Evolutionary conservation across 768 basidiomycete species (phyloP), one percentile per base, ranked within the genome.

Genomic region (Mycena chlorophos): DNA sequence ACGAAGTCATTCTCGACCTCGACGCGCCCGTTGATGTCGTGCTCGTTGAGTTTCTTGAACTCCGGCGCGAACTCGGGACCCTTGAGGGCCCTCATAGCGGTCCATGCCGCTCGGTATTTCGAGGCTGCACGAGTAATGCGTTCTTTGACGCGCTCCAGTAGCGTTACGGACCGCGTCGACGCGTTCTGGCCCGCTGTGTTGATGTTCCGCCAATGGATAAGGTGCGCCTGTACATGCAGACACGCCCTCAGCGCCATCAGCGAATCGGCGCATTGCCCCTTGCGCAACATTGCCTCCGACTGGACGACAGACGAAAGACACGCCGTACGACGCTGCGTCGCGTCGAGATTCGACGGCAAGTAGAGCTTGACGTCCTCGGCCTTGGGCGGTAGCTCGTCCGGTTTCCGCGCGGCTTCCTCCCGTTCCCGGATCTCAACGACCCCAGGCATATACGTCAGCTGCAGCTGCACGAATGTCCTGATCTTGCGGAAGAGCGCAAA

Each of bases 391-490:
- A 22, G 2, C 3, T 14, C 14, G 19, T 55, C 34, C 14, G 19
- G 3, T 17, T 54, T 50, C 2, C 57, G 50, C 10, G 13, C 26
- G 5, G 28, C 38, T 19, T 62, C 61, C 1, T 51, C 53, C 2
- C 14, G 25, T 27, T 10, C 29, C 8, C 59, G 17, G 0, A 39
- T 20, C 1, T 23, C 22, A 1, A 42, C 37, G 1, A 49, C 58
- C 1, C 55, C 62, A 1, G 62, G 59, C 47, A 52, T 56, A n/a
- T 50, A 47, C 4, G 30, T 37, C 13, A 40, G 48, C 43, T 61
- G 54, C 1, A 51, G 29, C 1, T 10, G 3, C 0, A 58, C 26
- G 23, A 65, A 61, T 3, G n/a, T 46, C 8, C 2, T 16, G 16
- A 60, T 14, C 31, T 63, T 62, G 3, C 13, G 16, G 5, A 42